Conservation (phyloP, 345 rosid species). For the Zanthoxylum bungeanum region DNA sequence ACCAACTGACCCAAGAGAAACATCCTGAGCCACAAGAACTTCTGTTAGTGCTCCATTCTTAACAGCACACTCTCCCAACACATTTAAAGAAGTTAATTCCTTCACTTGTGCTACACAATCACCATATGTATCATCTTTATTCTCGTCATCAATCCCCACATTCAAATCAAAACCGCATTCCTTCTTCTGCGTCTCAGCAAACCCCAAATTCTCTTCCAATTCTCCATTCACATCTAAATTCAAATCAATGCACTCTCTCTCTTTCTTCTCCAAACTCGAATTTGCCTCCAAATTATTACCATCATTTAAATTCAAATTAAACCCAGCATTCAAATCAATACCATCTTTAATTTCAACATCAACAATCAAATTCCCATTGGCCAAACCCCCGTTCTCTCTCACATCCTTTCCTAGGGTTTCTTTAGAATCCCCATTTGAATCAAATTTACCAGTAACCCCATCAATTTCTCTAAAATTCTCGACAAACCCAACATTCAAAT, state of each 20-base stretch:
- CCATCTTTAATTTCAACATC: conserved; percentile 28
- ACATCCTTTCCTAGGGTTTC: conserved; percentile 29
- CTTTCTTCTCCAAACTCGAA: conserved; percentile 22
- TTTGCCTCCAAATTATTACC: conserved; percentile 20
- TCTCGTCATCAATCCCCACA: conserved; percentile 50
- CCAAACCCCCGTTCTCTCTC: conserved; percentile 7
- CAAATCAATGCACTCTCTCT: conserved; percentile 60
- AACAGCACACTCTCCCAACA: conserved; percentile 24
- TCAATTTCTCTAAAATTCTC: conserved; percentile 30
- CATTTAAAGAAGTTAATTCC: conserved; percentile 6
- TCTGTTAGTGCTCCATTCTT: conserved; percentile 37
- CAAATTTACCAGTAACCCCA: conserved; percentile 27
- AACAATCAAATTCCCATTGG: conserved; percentile 30
- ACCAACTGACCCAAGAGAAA: conserved; percentile 24
- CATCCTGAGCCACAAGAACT: conserved; percentile 40
- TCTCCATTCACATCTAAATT: conserved; percentile 68
- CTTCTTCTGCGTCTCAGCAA: conserved; percentile 31
- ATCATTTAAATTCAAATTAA: conserved; percentile 34
- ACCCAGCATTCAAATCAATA: conserved; percentile 66
- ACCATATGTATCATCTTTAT: conserved; percentile 31
- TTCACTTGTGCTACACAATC: conserved; percentile 18
- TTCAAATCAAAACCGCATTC: conserved; percentile 76
- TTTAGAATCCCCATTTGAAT: conserved; percentile 34
- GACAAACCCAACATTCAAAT: conserved; percentile 17
- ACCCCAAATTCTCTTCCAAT: conserved; percentile 36